A percentile compares a stretch with the other conserved stretches of the same genome.
Conservation (phyloP, 2,329 filamentous ascomycete genomes). For the Lojkania enalia region DNA sequence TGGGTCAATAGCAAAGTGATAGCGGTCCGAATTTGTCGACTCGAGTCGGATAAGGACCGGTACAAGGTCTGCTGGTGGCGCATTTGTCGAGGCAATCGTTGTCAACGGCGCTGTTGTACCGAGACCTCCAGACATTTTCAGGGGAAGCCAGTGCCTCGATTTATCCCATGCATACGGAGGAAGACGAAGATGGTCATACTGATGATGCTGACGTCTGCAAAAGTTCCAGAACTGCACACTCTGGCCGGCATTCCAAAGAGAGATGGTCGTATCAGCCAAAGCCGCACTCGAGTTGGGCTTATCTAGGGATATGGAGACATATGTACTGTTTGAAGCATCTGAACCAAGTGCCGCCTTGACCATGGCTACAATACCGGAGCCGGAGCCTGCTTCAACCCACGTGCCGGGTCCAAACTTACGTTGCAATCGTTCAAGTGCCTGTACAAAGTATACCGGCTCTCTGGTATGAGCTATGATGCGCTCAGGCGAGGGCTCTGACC, state of each 20-base stretch:
- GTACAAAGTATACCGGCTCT: slow-evolving; percentile 47
- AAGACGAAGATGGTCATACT: slow-evolving; percentile 19
- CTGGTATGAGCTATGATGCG: slow-evolving; percentile 40
- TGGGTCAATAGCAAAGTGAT: too few species aligned
- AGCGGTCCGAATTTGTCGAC: too few species aligned
- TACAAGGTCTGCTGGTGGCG: too few species aligned
- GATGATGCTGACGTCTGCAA: slow-evolving; percentile 25
- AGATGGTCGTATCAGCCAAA: slow-evolving; percentile 24
- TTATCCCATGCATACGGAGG: slow-evolving; percentile 13
- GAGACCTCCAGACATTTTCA: too few species aligned
- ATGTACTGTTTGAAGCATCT: too few species aligned
- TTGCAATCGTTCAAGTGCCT: slow-evolving; percentile 45
- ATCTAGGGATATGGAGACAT: too few species aligned
- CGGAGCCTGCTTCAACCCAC: slow-evolving; percentile 1
- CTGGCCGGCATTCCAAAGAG: slow-evolving; percentile 46
- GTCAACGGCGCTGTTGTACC: too few species aligned
- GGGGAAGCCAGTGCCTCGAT: slow-evolving; percentile 8
- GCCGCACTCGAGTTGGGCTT: neutral
- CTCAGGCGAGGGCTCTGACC: neutral
- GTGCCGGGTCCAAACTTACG: slow-evolving; percentile 17
- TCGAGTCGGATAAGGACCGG: too few species aligned
- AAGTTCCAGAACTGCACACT: slow-evolving; percentile 44
- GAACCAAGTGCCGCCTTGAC: too few species aligned
- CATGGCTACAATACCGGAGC: slow-evolving; percentile 23
- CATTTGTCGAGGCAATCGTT: too few species aligned